phyloP scores from a whole-genome alignment of 176 grass and related monocot species.

The Hsuehochloa calcarea region DNA sequence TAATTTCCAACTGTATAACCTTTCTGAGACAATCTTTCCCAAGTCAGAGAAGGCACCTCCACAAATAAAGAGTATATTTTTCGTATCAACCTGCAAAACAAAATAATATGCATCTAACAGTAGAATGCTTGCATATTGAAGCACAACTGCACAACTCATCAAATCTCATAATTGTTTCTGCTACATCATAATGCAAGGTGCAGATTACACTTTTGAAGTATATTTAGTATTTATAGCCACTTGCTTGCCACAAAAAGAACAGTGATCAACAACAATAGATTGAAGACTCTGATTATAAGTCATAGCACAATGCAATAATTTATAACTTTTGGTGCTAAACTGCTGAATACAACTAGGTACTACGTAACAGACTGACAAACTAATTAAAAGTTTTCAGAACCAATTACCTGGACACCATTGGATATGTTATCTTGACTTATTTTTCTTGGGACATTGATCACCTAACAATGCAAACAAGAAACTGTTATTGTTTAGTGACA shows the following conservation, averaged over 20 bases:
- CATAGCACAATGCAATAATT: background rate
- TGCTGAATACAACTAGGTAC: background rate
- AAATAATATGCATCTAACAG: constrained; percentile 5
- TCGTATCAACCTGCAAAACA: constrained; percentile 66
- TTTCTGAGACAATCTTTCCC: constrained; percentile 67
- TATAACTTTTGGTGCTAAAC: background rate
- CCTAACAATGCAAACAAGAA: constrained; percentile 33
- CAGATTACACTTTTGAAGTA: background rate
- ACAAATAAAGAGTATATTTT: constrained; percentile 80
- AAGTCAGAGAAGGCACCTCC: constrained; percentile 70
- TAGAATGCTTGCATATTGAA: constrained; percentile 1
- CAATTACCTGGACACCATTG: constrained; percentile 43
- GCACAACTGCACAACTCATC: background rate
- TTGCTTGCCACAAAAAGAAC: background rate
- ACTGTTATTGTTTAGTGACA: background rate
- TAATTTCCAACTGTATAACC: constrained; percentile 36
- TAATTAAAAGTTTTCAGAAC: background rate
- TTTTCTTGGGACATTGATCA: constrained; percentile 70
- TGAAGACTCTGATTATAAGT: background rate
- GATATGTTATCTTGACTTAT: constrained; percentile 42
- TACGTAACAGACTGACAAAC: background rate
- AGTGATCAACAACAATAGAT: background rate
- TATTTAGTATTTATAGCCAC: background rate
- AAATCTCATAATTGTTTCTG: background rate
- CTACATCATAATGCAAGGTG: background rate